Conservation (phyloP, 345 rosid genomes). For the Populus deltoides region DNA sequence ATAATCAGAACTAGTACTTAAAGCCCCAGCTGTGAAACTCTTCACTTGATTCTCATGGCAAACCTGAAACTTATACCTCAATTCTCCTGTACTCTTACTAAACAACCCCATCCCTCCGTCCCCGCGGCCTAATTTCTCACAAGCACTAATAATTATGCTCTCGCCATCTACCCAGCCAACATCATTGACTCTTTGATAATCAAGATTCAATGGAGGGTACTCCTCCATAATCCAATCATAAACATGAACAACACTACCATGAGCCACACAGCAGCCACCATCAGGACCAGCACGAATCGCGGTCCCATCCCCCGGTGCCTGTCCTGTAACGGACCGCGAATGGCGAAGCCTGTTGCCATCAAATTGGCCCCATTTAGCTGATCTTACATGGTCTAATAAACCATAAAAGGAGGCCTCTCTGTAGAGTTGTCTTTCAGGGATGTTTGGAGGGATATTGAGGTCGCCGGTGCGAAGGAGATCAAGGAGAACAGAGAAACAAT, state of each 20-base stretch:
- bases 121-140: constrained; percentile 73
- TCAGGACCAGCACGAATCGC: constrained; percentile 91
- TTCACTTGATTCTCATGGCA: constrained; percentile 64
- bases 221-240: constrained; percentile 91
- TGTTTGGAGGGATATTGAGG: constrained; percentile 57
- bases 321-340: constrained; percentile 58
- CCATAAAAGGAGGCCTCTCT: constrained; percentile 88
- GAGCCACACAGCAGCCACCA: constrained; percentile 95
- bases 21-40: constrained; percentile 87
- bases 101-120: constrained; percentile 98
- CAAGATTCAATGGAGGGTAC: constrained; percentile 69
- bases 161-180: constrained; percentile 73
- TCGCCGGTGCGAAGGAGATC: constrained; percentile 99
- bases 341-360: constrained; percentile 75
- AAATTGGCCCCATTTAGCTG: constrained; percentile 79
- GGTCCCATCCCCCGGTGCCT: constrained; percentile 93
- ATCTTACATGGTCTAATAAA: constrained; percentile 63
- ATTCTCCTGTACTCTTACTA: constrained; percentile 62
- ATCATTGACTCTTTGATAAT: constrained; percentile 88
- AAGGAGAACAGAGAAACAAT: constrained; percentile 83
- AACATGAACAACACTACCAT: constrained; percentile 85
- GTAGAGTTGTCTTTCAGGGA: constrained; percentile 69
- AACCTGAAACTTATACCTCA: constrained; percentile 71
- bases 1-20: constrained; percentile 58
- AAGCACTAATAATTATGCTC: constrained; percentile 61